Evolutionary conservation across 768 basidiomycete genomes (phyloP).

Genomic region (Amanita jacksonii): DNA sequence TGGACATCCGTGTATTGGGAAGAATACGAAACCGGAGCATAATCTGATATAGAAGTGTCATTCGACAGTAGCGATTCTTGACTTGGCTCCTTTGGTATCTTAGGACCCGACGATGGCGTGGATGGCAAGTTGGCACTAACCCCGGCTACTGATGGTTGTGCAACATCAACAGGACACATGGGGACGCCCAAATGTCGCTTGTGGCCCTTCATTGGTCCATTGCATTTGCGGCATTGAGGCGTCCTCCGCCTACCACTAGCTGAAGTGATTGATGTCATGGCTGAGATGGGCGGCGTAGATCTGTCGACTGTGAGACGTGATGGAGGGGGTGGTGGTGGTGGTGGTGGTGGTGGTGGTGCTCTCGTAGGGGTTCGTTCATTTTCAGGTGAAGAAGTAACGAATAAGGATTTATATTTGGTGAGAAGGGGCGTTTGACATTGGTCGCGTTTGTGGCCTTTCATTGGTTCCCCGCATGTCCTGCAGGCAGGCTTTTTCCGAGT

Average conservation of each 20-base stretch:
- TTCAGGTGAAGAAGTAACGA: not conserved
- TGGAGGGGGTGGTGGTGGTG: too few species aligned
- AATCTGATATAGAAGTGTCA: too few species aligned
- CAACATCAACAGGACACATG: not conserved
- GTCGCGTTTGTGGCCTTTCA: slow-evolving; percentile 8
- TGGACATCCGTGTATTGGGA: not conserved
- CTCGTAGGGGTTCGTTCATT: too few species aligned
- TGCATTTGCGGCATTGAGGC: too few species aligned
- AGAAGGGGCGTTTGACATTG: not conserved
- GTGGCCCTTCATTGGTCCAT: too few species aligned
- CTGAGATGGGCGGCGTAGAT: too few species aligned
- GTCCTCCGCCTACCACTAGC: too few species aligned
- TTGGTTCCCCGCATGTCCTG: not conserved
- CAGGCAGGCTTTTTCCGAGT: not conserved
- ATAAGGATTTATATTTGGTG: not conserved
- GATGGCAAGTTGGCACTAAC: not conserved
- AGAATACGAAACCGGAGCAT: not conserved
- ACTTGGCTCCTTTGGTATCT: not conserved
- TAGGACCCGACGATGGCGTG: not conserved
- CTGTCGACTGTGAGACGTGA: too few species aligned
- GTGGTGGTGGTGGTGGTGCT: too few species aligned
- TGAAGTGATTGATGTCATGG: too few species aligned
- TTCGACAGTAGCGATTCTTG: too few species aligned
- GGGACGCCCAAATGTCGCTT: not conserved
- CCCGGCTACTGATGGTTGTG: not conserved